Base-by-base conservation (phyloP, 805 yeast genomes). In the Pichia paraexigua region DNA sequence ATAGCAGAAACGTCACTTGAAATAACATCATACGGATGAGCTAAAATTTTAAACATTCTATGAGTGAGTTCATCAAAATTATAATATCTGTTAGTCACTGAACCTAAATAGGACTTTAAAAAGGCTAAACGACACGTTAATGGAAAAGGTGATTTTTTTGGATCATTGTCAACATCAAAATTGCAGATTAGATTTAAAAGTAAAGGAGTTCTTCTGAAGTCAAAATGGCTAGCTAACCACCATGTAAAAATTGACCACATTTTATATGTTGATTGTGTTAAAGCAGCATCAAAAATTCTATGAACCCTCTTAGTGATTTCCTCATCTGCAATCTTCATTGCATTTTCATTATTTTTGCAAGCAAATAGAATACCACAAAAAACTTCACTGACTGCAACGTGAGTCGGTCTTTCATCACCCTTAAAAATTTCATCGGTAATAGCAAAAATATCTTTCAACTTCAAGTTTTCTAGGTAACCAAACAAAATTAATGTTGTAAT, bases 241-340 rank as follows among this genome's bases (percentile, higher is more conserved):
- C 88, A 83, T 4, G 84, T 72, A 47, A 87, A 77, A 0, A 88
- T 76, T 37, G 74, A 73, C 97, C 97, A 94, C 41, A 86, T 80
- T 20, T 75, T 77, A 40, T 75, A 67, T 3, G 83, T 84, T 32
- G 90, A 94, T 3, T 89, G 95, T 1, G 87, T 78, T 50, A 92
- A 65, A 45, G 83, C 87, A 35, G 74, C 68, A 8, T 72, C 69
- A 35, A 88, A 71, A 5, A 82, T 74, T 0, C 62, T 56, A 0
- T 61, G 58, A 41, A 87, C 63, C 52, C 78, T 79, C 1, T 54
- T 58, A 0, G 72, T 60, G 22, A 85, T 60, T 48, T 74, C 76
- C 0, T 56, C 60, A 56, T 83, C 87, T 52, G 83, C 69, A 10
- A 58, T 55, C 2, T 56, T 54, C 10, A 68, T 42, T 3, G 68